Conservation (phyloP, 495 filamentous ascomycete species). For the Trichoderma virens region DNA sequence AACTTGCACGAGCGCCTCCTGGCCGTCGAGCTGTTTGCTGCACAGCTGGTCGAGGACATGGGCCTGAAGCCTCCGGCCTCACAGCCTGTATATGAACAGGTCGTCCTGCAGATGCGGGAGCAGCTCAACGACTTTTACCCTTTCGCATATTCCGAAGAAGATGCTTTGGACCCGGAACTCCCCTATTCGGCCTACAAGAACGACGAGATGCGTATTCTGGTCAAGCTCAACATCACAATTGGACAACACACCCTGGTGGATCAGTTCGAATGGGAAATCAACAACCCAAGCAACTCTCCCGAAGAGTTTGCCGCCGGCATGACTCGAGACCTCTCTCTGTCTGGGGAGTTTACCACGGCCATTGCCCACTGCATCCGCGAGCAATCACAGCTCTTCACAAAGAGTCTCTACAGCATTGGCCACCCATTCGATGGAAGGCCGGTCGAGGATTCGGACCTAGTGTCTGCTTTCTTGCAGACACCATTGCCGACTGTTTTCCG, state of each 20-base stretch:
- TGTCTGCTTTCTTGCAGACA: slow-evolving; percentile 75
- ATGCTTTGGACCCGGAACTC: slow-evolving; percentile 78
- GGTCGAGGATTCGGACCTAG: slow-evolving; percentile 83
- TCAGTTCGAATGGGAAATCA: slow-evolving; percentile 99
- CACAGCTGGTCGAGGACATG: slow-evolving; percentile 87
- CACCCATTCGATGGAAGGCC: slow-evolving; percentile 94
- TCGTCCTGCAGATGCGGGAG: slow-evolving; percentile 73
- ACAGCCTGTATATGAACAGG: slow-evolving; percentile 64
- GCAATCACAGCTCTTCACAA: slow-evolving; percentile 87
- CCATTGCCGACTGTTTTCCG: slow-evolving; percentile 78
- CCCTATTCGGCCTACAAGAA: slow-evolving; percentile 95
- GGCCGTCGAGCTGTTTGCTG: slow-evolving; percentile 69
- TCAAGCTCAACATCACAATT: slow-evolving; percentile 97
- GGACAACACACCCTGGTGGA: slow-evolving; percentile 90
- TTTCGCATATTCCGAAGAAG: slow-evolving; percentile 81
- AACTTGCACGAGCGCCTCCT: slow-evolving; percentile 88
- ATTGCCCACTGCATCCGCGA: slow-evolving; percentile 97
- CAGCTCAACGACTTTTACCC: slow-evolving; percentile 91
- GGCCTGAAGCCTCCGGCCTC: slow-evolving; percentile 58
- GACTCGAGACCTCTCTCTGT: slow-evolving; percentile 83
- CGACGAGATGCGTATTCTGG: slow-evolving; percentile 92
- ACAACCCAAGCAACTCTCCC: slow-evolving; percentile 84
- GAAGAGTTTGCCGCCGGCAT: slow-evolving; percentile 89
- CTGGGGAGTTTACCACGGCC: slow-evolving; percentile 93
- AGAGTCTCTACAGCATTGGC: slow-evolving; percentile 83